Percentiles rank a stretch among this genome's conserved stretches.
These are phyloP conservation scores for Metschnikowia continentalis DNA, from an alignment of 805 yeast genomes.

Conservation along the genomic window DNA sequence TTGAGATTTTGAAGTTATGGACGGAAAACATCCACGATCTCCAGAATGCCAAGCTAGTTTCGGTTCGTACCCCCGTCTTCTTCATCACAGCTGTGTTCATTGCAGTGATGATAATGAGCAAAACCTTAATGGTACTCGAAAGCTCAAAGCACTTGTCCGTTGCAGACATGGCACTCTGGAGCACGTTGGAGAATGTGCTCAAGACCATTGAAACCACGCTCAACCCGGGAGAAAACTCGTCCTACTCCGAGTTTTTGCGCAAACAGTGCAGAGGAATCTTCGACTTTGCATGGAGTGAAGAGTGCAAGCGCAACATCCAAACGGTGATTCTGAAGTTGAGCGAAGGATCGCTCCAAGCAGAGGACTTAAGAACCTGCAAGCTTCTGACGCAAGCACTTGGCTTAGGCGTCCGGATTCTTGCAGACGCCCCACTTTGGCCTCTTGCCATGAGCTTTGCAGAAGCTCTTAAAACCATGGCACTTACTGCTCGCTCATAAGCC, in stretches of 20 bases:
- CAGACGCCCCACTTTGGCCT: conserved; percentile 89
- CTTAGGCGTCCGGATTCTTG: conserved; percentile 69
- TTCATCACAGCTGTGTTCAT: conserved; percentile 68
- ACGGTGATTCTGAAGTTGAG: conserved; percentile 2
- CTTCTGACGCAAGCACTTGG: conserved; percentile 55
- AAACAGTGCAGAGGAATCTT: conserved; percentile 57
- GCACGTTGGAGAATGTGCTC: conserved; percentile 56
- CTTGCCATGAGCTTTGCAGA: conserved; percentile 75
- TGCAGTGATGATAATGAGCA: conserved; percentile 58
- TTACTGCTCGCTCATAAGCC: not conserved
- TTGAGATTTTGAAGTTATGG: conserved; percentile 66
- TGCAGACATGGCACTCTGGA: conserved; percentile 57
- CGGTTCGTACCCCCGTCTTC: conserved; percentile 71
- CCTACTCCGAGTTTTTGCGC: conserved; percentile 56
- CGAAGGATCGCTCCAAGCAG: conserved; percentile 15
- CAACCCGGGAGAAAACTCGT: conserved; percentile 48
- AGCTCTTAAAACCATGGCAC: conserved; percentile 59
- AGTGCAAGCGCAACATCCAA: conserved; percentile 13
- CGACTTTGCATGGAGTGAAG: conserved; percentile 26
- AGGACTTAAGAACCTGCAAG: conserved; percentile 43
- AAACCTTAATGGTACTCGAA: conserved; percentile 57
- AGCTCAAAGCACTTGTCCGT: conserved; percentile 28
- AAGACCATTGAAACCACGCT: conserved; percentile 58
- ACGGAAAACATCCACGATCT: conserved; percentile 63
- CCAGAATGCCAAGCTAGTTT: conserved; percentile 61